Evolutionary conservation across 176 grass and related monocot genomes (phyloP).

Genomic region (Chrysopogon serrulatus): DNA sequence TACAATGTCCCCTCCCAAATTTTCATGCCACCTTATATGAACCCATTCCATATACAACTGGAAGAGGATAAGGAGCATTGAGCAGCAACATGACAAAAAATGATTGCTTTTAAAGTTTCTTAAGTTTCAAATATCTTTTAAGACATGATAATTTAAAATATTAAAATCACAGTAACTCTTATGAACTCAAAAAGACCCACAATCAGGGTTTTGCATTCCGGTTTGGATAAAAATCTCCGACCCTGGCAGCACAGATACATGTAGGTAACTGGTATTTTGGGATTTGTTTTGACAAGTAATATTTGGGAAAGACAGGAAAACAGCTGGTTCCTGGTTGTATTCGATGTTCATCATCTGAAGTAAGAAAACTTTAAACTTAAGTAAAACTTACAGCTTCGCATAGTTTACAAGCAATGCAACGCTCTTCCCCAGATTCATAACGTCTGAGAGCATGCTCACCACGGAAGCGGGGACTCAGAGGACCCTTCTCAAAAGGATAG

Average conservation of each 20-base stretch:
- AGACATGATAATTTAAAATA: background rate
- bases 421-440: conserved; percentile 91
- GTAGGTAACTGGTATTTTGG: background rate
- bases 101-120: background rate
- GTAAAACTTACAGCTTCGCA: conserved; percentile 90
- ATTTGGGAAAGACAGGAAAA: background rate
- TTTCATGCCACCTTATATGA: background rate
- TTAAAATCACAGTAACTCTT: background rate
- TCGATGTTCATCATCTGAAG: background rate
- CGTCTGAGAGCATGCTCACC: conserved; percentile 96
- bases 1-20: background rate
- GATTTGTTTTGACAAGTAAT: background rate
- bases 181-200: background rate
- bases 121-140: background rate
- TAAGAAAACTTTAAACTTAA: background rate
- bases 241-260: background rate
- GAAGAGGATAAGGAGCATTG: background rate
- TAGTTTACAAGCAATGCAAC: conserved; percentile 98
- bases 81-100: background rate
- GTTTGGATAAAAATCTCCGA: background rate
- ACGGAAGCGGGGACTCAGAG: conserved; percentile 93
- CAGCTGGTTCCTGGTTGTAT: background rate
- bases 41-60: background rate
- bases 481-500: conserved; percentile 99
- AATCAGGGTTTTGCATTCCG: background rate